Evolutionary conservation across 495 filamentous ascomycete genomes (phyloP), one percentile per base, ranked within the genome.

Genomic region (Penicillium pulvis): DNA sequence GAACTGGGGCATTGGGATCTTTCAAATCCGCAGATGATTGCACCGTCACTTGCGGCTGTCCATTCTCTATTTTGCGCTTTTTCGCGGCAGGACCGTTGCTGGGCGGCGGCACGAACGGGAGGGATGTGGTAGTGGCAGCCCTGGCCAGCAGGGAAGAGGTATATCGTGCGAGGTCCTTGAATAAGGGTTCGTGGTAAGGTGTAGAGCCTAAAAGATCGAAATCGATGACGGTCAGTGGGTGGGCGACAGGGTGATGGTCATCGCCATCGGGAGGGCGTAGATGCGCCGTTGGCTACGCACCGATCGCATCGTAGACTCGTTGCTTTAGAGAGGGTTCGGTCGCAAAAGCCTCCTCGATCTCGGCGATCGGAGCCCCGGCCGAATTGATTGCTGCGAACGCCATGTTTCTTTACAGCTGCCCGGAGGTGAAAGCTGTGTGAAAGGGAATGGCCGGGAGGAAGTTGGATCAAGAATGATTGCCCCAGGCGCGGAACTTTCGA

Each of bases 21-120:
- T 79, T 68, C 62, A 80, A 26, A 69, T 79, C 60, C 73, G 65
- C 66, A 68, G 75, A 62, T 63, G 71, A 65, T 68, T 75, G 69
- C 76, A 64, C 60, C 71, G 68, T 41, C 65, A 67, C 67, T 64
- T 71, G 41, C 69, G 58, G 54, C 65, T 73, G 51, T 59, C 82
- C 67, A 75, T 81, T 72, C 62, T 82, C 69, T 76, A 80, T 66
- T 78, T 89, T 76, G 63, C 83, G 70, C 70, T 83, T 85, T 80
- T 87, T 79, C 64, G 71, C 68, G 2, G 69, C 66, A 19, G 76
- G 78, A 33, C 70, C 74, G 11, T 80, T 68, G 35, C 31, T 68
- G 24, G 62, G 51, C 36, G 67, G 58, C 54, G 68, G 63, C 48
- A 63, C 65, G 20, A 65, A 58, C 30, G 68, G 63, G 42, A 67